Evolutionary conservation across 208 protist genomes (phyloP), one percentile per base, ranked within the genome.

Genomic region (Crithidia thermophila): DNA sequence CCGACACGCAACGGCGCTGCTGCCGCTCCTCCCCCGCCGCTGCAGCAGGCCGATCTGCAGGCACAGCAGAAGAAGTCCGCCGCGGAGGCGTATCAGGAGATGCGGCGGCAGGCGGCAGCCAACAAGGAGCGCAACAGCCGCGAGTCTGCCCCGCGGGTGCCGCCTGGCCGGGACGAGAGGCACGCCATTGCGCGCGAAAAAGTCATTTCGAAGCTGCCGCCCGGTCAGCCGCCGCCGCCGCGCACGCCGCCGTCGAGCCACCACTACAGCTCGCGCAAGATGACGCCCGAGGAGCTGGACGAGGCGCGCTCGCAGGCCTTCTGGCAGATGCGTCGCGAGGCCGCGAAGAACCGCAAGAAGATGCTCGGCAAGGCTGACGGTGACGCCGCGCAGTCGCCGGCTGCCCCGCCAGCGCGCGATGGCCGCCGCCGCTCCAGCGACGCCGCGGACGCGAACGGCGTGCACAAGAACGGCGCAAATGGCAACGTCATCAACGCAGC

Each of bases 311-410:
- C 81, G 21, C 68, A 86, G 36, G 87, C 88, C 6, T 97, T 87
- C 63, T 97, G 90, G 93, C 81, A 97, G 71, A 96, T 97, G 89
- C 81, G 90, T 4, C 77, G 79, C 14, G 89, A 93, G 64, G 87
- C 88, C 2, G 81, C 93, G 46, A 71, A 90, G 57, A 97, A 97
- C 75, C 88, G 84, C 53, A 66, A 68, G n/a, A 81, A 85, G 42
- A 78, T 87, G 47, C 63, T 91, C 45, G 88, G 75, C n/a, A 47
- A 81, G 14, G 78, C 81, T 27, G 64, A 4, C 9, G 30, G 39
- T 3, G 37, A 33, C 21, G 11, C 28, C 31, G 2, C 28, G 20
- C 21, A 51, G 31, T 49, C 58, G 10, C 27, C n/a, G n/a, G n/a
- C n/a, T n/a, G n/a, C n/a, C n/a, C n/a, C n/a, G n/a, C n/a, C n/a